Conservation (phyloP, 2,329 filamentous ascomycete genomes). For the Lachnellula willkommii region DNA sequence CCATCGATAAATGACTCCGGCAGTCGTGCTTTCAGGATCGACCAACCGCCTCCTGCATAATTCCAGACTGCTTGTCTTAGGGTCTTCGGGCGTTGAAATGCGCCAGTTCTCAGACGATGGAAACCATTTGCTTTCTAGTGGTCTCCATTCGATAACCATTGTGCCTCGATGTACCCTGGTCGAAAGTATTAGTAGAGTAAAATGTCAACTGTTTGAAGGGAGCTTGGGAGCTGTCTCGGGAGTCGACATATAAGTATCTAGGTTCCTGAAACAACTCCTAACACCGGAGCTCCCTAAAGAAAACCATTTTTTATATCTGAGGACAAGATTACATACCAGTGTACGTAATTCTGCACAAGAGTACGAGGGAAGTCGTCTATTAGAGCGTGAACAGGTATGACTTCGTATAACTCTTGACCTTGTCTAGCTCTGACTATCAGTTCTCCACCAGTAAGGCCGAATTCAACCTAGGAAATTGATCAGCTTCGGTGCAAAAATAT, state of each 20-base stretch:
- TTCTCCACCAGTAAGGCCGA: constrained; percentile 23
- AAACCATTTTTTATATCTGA: too few species aligned
- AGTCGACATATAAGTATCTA: too few species aligned
- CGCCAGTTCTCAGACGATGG: constrained; percentile 26
- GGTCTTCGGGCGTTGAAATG: constrained; percentile 1
- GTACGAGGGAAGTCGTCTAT: constrained; percentile 11
- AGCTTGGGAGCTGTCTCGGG: too few species aligned
- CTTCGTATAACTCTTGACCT: constrained; percentile 8
- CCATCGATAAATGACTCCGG: constrained; percentile 28
- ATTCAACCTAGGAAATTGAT: constrained; percentile 30
- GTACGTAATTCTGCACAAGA: constrained; percentile 12
- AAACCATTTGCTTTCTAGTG: constrained; percentile 27
- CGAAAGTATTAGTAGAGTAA: too few species aligned
- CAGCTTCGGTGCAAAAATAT: not conserved
- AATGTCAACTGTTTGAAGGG: too few species aligned
- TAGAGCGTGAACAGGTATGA: constrained; percentile 9
- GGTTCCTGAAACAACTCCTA: too few species aligned
- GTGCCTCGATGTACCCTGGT: not conserved
- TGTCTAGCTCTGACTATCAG: constrained; percentile 28
- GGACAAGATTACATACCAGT: constrained; percentile 7
- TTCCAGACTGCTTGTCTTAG: constrained; percentile 14
- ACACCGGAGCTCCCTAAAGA: too few species aligned
- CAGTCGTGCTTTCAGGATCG: constrained; percentile 34
- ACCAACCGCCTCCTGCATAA: constrained; percentile 27
- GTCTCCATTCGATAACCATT: constrained; percentile 19